phyloP scores from a whole-genome alignment of 1,284 basidiomycete species.

The Ganoderma multipileum region DNA sequence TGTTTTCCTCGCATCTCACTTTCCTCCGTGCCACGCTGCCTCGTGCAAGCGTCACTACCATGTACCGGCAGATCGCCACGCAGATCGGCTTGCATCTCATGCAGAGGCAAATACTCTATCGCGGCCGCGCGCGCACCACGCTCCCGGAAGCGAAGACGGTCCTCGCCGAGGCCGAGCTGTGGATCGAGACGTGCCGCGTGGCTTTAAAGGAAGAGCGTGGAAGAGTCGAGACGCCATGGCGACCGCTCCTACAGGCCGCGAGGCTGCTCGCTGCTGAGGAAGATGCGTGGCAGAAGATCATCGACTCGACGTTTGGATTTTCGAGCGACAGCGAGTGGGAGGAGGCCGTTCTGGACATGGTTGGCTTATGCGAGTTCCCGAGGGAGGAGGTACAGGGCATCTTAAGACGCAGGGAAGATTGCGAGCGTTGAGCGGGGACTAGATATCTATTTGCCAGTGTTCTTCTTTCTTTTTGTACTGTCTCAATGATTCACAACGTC shows the following conservation, averaged over 20 bases:
- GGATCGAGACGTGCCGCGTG: constrained; percentile 76
- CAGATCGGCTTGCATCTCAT: constrained; percentile 77
- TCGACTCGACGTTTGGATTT: constrained; percentile 53
- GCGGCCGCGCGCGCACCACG: constrained; percentile 67
- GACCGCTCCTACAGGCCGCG: constrained; percentile 69
- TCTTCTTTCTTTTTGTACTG: neutral
- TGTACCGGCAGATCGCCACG: constrained; percentile 76
- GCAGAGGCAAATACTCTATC: constrained; percentile 82
- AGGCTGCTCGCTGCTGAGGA: constrained; percentile 67
- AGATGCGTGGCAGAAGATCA: constrained; percentile 51
- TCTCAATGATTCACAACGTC: neutral
- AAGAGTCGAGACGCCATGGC: constrained; percentile 70
- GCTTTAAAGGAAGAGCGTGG: constrained; percentile 50
- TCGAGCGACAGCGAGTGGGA: constrained; percentile 47
- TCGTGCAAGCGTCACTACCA: constrained; percentile 52
- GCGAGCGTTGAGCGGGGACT: constrained; percentile 30
- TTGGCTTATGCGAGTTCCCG: constrained; percentile 57
- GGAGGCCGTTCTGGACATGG: constrained; percentile 47
- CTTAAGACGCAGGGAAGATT: constrained; percentile 54
- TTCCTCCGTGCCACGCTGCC: constrained; percentile 70
- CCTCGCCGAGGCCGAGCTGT: constrained; percentile 75
- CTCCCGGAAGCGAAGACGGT: constrained; percentile 61
- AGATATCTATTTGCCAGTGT: neutral
- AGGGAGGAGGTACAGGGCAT: constrained; percentile 61
- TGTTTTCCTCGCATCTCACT: constrained; percentile 75